A percentile compares a stretch with the other conserved stretches of the same genome.
These are phyloP conservation scores for Cutaneotrichosporon dermatis DNA, from an alignment of 1,284 basidiomycete genomes.

Conservation along the genomic window DNA sequence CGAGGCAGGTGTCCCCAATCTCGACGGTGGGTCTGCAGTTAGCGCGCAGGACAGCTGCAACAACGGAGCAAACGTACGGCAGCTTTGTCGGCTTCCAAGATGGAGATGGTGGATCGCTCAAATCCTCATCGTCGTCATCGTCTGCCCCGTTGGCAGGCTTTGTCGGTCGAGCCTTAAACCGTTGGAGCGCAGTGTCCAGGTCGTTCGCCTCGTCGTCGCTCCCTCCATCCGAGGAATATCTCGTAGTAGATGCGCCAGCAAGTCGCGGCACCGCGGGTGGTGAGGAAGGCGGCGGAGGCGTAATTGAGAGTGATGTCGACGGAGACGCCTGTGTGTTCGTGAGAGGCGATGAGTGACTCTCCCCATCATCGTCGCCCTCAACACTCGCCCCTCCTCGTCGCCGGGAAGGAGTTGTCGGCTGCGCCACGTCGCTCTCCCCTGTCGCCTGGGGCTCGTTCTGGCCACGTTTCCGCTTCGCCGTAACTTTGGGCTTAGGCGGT, in stretches of 20 bases:
- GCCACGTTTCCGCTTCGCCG: not conserved
- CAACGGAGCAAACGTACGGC: not conserved
- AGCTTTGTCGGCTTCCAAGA: not conserved
- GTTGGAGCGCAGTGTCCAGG: not conserved
- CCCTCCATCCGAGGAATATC: too few species aligned
- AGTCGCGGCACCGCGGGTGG: too few species aligned
- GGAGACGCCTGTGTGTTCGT: too few species aligned
- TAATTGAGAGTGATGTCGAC: too few species aligned
- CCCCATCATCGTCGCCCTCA: too few species aligned
- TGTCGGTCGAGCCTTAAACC: not conserved
- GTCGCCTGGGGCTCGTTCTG: not conserved
- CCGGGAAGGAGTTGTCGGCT: too few species aligned
- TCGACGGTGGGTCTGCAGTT: not conserved
- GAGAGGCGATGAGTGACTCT: too few species aligned
- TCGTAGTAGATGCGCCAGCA: too few species aligned
- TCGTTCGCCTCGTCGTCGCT: not conserved
- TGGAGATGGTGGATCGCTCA: not conserved
- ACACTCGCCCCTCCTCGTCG: too few species aligned
- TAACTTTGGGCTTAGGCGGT: not conserved
- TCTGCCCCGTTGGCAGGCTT: not conserved
- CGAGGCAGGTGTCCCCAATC: slow-evolving; percentile 3
- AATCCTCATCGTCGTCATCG: not conserved
- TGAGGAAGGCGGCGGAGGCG: too few species aligned
- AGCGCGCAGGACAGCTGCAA: too few species aligned
- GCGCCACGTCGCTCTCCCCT: not conserved